Evolutionary conservation across 371 early-diverging fungal genomes (phyloP), one percentile per base, ranked within the genome.

Genomic region (Nematocida sp.): DNA sequence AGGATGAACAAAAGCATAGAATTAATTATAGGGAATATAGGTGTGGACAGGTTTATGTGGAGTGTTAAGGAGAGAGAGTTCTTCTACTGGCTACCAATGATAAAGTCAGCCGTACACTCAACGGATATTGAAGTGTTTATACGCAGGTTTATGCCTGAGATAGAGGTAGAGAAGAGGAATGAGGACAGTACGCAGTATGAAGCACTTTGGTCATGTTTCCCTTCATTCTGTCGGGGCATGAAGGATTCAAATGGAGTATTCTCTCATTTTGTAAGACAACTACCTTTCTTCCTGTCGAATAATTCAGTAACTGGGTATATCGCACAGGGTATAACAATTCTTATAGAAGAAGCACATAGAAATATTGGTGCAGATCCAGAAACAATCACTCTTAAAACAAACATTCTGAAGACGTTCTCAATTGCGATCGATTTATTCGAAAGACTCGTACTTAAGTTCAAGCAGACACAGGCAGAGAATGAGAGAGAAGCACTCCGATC

Each of bases 81-180:
- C 58, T 33, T 18, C 47, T 75, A 69, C 69, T 75, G 76, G 76
- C 69, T 75, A 66, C 76, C 76, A 0, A 75, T 75, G 76, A 75
- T 75, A 33, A 75, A 67, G 76, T 13, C 46, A 18, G 42, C 56
- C 0, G 69, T 75, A 5, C 76, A 75, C 69, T 56, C 57, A 15
- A 9, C 55, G 11, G 76, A 75, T 39, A 54, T 75, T 40, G 62
- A 61, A 27, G 44, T 75, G 27, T 75, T 75, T 42, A 13, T 66
- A 33, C 42, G 47, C 42, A 69, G 46, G 33, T 67, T 75, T 23
- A 23, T 75, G 20, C 76, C 76, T 20, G 66, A 66, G 23, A 75
- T 75, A n/a, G 23, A 64, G 27, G 40, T 7, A 11, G 15, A 20
- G 23, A 33, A 46, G 42, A 75, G 50, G 5, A 39, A 13, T 6